These are phyloP conservation scores for Epipyxis sp. DNA, from an alignment of 108 stramenopile species.

Conservation along the genomic window DNA sequence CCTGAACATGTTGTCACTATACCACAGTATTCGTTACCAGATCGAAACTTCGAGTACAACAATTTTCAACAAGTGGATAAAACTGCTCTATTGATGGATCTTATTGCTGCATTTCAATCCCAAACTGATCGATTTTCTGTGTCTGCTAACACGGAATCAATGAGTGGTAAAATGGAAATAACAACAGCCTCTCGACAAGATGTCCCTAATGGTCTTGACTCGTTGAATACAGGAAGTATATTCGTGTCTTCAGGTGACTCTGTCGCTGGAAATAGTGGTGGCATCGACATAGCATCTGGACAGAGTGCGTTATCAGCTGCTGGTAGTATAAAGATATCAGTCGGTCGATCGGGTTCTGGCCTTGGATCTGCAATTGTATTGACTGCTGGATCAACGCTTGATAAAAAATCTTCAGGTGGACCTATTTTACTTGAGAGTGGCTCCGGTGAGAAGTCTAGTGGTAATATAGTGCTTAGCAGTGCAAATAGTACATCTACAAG, in stretches of 20 bases:
- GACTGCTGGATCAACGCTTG: background rate
- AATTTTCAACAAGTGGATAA: constrained; percentile 61
- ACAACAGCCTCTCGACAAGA: background rate
- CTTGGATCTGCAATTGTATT: background rate
- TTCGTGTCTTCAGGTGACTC: background rate
- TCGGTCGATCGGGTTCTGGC: background rate
- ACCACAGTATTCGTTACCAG: constrained; percentile 51
- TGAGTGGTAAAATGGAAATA: background rate
- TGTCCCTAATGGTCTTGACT: background rate
- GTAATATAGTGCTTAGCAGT: background rate
- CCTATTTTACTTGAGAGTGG: background rate
- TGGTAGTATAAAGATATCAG: constrained; percentile 1
- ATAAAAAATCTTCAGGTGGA: background rate
- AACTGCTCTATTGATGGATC: constrained; percentile 42
- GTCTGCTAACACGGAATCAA: background rate
- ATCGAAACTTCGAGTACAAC: constrained; percentile 54
- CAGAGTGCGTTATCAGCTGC: background rate
- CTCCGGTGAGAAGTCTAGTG: background rate
- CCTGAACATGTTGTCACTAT: constrained; percentile 69
- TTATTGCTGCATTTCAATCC: constrained; percentile 32
- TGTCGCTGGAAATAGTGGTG: background rate
- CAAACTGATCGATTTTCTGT: constrained; percentile 6
- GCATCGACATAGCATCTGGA: background rate
- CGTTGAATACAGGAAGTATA: background rate
- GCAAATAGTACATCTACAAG: background rate